Base-by-base conservation (phyloP, 345 rosid genomes). In the Citrus medica region DNA sequence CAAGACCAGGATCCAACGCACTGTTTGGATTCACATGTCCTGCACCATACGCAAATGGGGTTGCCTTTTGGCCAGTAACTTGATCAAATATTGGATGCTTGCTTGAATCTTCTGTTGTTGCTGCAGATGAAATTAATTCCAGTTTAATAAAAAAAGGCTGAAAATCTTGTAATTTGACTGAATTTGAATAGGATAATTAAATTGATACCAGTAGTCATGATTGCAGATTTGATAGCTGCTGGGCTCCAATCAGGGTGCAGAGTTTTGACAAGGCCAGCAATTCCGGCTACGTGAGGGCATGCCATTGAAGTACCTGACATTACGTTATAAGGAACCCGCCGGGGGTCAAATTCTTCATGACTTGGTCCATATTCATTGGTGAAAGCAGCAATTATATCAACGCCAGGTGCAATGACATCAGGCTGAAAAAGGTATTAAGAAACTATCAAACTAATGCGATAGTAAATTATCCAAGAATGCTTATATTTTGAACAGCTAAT, bases 321-420 rank as follows among this genome's bases (percentile, higher is more conserved):
- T 1, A 55, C 7, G 62, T 56, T 71, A 78, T 75, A 91, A 14
- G 86, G 76, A 5, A 69, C 27, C 21, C 67, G 62, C 6, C 90
- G 89, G 9, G 5, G 17, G 51, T 46, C 51, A 46, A 46, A 46
- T 13, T 46, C 51, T 46, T 46, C 51, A 46, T 46, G 51, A 46
- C 51, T 46, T 13, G 89, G 87, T 1, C 78, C 71, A 2, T 17
- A 66, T 51, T 76, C 83, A 79, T 64, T 79, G 2, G 79, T 69
- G 76, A 9, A 84, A 42, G 89, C 91, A 30, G 92, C 91, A 46
- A 91, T 76, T 32, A 89, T 61, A 66, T 66, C 63, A 51, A 87
- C 86, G 3, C 92, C 92, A 0, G 94, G 92, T 46, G 92, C 92
- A 66, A 85, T 87, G 27, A 91, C 61, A 78, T 90, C 91, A 70